phyloP scores from a whole-genome alignment of 176 grass and related monocot genomes.

The Oryza coarctata region DNA sequence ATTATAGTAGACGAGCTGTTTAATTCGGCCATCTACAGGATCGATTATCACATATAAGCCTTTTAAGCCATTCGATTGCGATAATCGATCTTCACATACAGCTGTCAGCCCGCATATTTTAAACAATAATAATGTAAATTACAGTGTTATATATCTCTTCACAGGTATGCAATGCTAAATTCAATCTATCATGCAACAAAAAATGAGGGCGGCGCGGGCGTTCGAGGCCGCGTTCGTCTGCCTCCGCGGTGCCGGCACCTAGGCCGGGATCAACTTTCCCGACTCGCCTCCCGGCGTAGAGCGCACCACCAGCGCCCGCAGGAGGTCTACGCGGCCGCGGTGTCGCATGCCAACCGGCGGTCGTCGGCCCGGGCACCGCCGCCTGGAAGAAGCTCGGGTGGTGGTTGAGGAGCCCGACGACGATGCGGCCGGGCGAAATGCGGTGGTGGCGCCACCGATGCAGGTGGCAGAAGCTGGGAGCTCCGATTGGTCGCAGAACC shows the following conservation, averaged over 20 bases:
- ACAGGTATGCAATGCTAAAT: too few species aligned
- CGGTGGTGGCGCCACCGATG: neutral
- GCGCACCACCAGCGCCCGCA: conserved; percentile 6
- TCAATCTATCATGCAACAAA: too few species aligned
- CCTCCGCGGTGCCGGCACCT: neutral
- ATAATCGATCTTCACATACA: too few species aligned
- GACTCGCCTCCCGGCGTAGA: conserved; percentile 20
- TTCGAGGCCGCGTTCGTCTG: conserved; percentile 50
- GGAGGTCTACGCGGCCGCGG: conserved; percentile 27
- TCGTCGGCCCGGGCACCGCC: neutral
- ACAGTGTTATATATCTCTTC: too few species aligned
- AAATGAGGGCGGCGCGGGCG: conserved; percentile 52
- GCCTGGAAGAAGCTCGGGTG: neutral
- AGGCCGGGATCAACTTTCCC: conserved; percentile 38
- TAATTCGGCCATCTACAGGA: too few species aligned
- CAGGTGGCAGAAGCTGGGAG: neutral
- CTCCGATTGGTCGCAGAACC: conserved; percentile 8
- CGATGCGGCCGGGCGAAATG: neutral
- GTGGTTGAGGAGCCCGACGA: neutral
- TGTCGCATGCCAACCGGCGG: conserved; percentile 21
- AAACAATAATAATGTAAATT: too few species aligned
- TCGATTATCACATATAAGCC: too few species aligned
- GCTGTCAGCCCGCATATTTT: too few species aligned
- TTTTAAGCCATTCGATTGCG: too few species aligned
- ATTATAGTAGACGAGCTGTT: too few species aligned